A percentile compares a stretch with the other conserved stretches of the same genome.
These are phyloP conservation scores for Stephania yunnanensis DNA, from an alignment of 164 flowering plant species.

Conservation along the genomic window DNA sequence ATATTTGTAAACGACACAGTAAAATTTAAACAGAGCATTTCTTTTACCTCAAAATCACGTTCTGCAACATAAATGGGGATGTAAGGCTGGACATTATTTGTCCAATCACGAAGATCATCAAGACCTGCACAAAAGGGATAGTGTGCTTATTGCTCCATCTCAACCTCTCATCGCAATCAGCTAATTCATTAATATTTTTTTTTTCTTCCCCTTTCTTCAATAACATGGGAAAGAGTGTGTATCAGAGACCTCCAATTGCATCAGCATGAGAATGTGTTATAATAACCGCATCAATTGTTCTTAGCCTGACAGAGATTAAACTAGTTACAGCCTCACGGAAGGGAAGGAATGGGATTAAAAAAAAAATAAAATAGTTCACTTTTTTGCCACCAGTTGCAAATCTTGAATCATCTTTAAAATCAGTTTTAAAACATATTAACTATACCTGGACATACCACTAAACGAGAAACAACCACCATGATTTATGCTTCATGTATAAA, in stretches of 20 bases:
- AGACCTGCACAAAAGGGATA: constrained; percentile 48
- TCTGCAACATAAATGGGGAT: constrained; percentile 79
- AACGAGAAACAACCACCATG: no score
- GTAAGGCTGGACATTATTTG: constrained; percentile 84
- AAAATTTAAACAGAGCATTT: background rate
- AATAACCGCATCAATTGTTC: constrained; percentile 92
- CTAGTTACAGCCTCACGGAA: constrained; percentile 27
- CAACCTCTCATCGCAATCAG: background rate
- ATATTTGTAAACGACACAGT: background rate
- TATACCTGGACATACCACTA: no score
- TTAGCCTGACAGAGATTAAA: constrained; percentile 80
- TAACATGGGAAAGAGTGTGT: constrained; percentile 23
- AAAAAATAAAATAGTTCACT: constrained; percentile 4
- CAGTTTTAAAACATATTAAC: background rate
- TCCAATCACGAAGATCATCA: constrained; percentile 99
- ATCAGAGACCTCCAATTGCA: constrained; percentile 91
- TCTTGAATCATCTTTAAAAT: background rate
- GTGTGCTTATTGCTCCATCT: constrained; percentile 11
- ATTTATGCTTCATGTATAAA: no score
- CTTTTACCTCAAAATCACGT: constrained; percentile 86
- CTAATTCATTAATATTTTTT: background rate
- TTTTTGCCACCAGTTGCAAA: background rate
- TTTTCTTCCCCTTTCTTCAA: constrained; percentile 5
- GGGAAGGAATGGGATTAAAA: constrained; percentile 7
- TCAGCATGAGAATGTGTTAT: constrained; percentile 99